These are phyloP conservation scores for Endoconidiophora laricicola DNA, from an alignment of 2,329 filamentous ascomycete species.

Conservation along the genomic window DNA sequence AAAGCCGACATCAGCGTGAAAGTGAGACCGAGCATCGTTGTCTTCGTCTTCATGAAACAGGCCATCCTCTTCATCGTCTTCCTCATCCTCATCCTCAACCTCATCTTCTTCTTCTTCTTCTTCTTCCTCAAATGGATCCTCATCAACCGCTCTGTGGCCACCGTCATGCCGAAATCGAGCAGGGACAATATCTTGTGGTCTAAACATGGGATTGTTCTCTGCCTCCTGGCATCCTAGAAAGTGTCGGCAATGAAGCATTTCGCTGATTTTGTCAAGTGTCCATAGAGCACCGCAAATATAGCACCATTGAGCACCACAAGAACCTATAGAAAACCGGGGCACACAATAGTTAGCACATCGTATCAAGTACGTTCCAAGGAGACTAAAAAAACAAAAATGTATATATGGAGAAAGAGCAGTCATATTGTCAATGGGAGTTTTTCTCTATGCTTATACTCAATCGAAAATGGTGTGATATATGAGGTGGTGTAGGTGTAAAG, in stretches of 20 bases:
- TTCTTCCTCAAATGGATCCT: not conserved
- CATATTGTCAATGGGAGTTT: not conserved
- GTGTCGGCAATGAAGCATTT: slow-evolving; percentile 3
- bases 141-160: not conserved
- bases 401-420: not conserved
- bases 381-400: not conserved
- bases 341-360: not conserved
- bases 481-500: no score
- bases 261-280: slow-evolving; percentile 14
- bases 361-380: not conserved
- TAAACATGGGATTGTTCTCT: slow-evolving; percentile 1
- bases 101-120: not conserved
- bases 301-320: slow-evolving; percentile 26
- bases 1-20: no score
- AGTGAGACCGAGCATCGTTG: no score
- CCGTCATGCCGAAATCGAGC: not conserved
- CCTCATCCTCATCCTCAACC: no score
- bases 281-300: slow-evolving; percentile 22
- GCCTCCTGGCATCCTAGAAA: slow-evolving; percentile 1
- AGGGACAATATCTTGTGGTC: not conserved
- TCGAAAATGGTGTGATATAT: no score
- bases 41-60: no score
- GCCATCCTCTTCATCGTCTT: no score
- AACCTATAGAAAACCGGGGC: slow-evolving; percentile 13
- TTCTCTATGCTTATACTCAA: not conserved